Evolutionary conservation across 1,284 basidiomycete genomes (phyloP).

Genomic region (Athelia sp.): DNA sequence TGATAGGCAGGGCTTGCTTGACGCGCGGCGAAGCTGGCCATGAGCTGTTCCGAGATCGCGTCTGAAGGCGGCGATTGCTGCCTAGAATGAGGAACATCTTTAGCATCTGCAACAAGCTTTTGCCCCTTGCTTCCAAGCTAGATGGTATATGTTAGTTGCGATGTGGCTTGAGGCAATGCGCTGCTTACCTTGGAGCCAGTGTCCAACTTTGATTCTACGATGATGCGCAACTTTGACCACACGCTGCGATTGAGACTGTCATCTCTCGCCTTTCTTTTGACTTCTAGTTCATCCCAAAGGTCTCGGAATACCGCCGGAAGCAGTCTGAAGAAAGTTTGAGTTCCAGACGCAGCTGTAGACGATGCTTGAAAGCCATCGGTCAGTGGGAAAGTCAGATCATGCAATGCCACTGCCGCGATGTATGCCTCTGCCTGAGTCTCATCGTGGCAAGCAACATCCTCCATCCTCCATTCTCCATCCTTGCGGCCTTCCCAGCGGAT

Average conservation of each 20-base stretch:
- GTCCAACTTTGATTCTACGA: slow-evolving; percentile 56
- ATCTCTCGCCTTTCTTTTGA: slow-evolving; percentile 53
- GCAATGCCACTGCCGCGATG: slow-evolving; percentile 82
- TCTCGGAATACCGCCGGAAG: slow-evolving; percentile 85
- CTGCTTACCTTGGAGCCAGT: slow-evolving; percentile 33
- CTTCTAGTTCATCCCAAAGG: slow-evolving; percentile 91
- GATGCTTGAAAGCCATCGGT: slow-evolving; percentile 59
- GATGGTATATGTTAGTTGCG: slow-evolving; percentile 1
- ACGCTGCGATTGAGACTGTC: slow-evolving; percentile 62
- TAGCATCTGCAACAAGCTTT: slow-evolving; percentile 18
- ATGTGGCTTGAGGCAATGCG: neutral
- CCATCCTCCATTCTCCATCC: slow-evolving; percentile 77
- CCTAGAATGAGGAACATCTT: slow-evolving; percentile 8
- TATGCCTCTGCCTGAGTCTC: slow-evolving; percentile 87
- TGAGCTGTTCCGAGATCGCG: slow-evolving; percentile 44
- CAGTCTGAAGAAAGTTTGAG: slow-evolving; percentile 60
- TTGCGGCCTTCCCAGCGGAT: slow-evolving; percentile 69
- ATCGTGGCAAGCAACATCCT: slow-evolving; percentile 78
- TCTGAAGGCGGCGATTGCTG: slow-evolving; percentile 15
- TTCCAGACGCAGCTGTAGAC: slow-evolving; percentile 33
- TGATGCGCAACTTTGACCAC: slow-evolving; percentile 67
- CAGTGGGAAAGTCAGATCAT: slow-evolving; percentile 62
- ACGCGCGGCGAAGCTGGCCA: slow-evolving; percentile 54
- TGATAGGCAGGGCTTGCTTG: slow-evolving; percentile 69
- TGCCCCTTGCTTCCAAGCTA: slow-evolving; percentile 27